A percentile compares a stretch with the other conserved stretches of the same genome.
These are phyloP conservation scores for Fomitopsis pulvina DNA, from an alignment of 768 basidiomycete species.

Conservation along the genomic window DNA sequence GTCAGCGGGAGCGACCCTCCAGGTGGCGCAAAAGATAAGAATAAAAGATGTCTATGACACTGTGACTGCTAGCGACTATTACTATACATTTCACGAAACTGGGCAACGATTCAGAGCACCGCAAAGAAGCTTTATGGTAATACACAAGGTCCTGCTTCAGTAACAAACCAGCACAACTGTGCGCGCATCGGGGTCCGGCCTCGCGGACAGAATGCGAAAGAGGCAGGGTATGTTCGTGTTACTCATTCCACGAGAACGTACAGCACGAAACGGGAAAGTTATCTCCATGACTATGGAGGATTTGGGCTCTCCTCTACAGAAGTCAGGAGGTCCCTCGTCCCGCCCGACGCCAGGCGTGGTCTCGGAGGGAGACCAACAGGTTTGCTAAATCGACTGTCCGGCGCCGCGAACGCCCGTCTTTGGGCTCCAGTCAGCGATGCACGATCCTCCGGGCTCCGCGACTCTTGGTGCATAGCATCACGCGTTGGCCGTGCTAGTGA, in stretches of 20 bases:
- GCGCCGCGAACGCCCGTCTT: background rate
- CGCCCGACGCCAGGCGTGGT: constrained; percentile 14
- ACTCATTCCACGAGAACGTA: background rate
- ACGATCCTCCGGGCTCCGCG: background rate
- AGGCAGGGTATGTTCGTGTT: background rate
- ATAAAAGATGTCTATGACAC: no score
- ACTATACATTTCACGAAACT: background rate
- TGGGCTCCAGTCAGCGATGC: background rate
- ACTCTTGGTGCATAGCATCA: no score
- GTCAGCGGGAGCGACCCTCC: background rate
- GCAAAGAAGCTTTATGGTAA: no score
- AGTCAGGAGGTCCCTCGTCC: constrained; percentile 3
- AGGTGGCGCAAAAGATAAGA: no score
- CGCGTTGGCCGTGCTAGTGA: no score
- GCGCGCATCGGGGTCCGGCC: background rate
- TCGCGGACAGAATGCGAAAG: background rate
- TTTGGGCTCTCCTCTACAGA: constrained; percentile 8
- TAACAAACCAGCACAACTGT: background rate
- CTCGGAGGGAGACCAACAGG: constrained; percentile 22
- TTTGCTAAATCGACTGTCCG: constrained; percentile 10
- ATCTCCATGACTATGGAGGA: background rate
- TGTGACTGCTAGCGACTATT: background rate
- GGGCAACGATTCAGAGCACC: background rate
- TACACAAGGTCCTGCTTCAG: background rate
- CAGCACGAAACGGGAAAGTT: background rate